Base-by-base conservation (phyloP, 2,329 filamentous ascomycete genomes). In the Colletotrichum euphorbiae region DNA sequence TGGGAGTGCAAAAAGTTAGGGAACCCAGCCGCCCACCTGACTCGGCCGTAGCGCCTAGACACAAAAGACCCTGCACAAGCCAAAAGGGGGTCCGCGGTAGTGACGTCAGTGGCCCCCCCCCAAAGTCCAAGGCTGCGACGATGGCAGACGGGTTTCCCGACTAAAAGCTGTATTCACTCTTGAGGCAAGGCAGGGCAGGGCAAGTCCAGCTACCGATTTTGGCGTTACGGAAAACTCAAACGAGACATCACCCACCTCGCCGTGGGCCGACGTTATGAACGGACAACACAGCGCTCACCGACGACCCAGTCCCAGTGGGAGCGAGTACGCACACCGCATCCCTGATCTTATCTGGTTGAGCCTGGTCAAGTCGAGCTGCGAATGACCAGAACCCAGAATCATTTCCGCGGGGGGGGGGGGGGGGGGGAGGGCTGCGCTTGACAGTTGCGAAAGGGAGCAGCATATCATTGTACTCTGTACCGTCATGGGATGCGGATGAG, bases 41-140 rank as follows among this genome's bases (percentile, higher is more conserved):
- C 66, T 68, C 66, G 61, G 48, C 66, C 61, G 33, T 65, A 55
- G 55, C 17, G 58, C 24, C 58, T 62, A 28, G 17, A 52, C 7
- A 64, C 12, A 33, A 46, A 24, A 65, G 61, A 60, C 66, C 61
- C 66, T 68, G 66, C 61, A 54, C 66, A 36, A 66, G 42, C 66
- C 40, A 17, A 43, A 43, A 50, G 55, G 52, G 55, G 52, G 62
- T 38, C 66, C 55, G 33, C 61, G 55, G 13, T 4, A 8, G 55
- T 69, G 66, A 69, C 66, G 66, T 69, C 66, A 66, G 54, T 60
- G 33, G 19, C 40, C 40, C 28, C 2, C 6, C 21, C 21, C n/a
- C n/a, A n/a, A 4, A 28, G 40, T 46, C 46, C 52, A 45, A 43
- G 52, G 43, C 52, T 54, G 31, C n/a, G 38, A 64, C 52, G 38